phyloP scores from a whole-genome alignment of 1,284 basidiomycete genomes.

The Calocybe gambosa region DNA sequence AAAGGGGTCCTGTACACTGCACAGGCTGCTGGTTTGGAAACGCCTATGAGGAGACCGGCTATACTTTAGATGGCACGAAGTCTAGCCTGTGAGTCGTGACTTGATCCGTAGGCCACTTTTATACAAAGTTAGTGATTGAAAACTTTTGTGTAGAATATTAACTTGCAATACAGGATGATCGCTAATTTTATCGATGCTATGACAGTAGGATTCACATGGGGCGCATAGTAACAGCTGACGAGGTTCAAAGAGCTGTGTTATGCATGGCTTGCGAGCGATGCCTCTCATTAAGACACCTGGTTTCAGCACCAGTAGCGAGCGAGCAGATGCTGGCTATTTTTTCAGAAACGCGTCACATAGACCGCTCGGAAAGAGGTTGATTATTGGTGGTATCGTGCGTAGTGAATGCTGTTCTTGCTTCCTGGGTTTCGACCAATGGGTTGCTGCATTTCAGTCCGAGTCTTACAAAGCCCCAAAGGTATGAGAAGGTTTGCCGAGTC shows the following conservation, averaged over 20 bases:
- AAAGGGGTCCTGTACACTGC: conserved; percentile 74
- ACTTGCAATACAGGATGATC: conserved; percentile 68
- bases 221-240: conserved; percentile 71
- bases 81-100: conserved; percentile 76
- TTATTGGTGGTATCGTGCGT: conserved; percentile 65
- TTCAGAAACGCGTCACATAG: not conserved
- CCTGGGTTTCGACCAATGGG: no score
- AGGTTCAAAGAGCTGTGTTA: conserved; percentile 63
- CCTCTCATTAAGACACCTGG: no score
- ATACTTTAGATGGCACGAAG: conserved; percentile 80
- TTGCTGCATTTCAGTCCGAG: no score
- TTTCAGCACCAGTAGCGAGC: conserved; percentile 76
- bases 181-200: conserved; percentile 71
- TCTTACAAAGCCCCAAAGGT: no score
- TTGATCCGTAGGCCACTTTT: conserved; percentile 71
- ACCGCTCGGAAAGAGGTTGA: conserved; percentile 46
- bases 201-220: conserved; percentile 67
- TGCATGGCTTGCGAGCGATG: conserved; percentile 77
- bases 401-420: conserved; percentile 32
- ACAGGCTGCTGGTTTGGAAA: conserved; percentile 68
- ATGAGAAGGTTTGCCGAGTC: no score
- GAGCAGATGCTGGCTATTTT: conserved; percentile 25
- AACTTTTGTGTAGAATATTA: not conserved
- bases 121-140: conserved; percentile 43
- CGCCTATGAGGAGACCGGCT: conserved; percentile 70